Evolutionary conservation across 192 early-diverging fungal genomes (phyloP).

Genomic region (Pecoramyces ruminantium): DNA sequence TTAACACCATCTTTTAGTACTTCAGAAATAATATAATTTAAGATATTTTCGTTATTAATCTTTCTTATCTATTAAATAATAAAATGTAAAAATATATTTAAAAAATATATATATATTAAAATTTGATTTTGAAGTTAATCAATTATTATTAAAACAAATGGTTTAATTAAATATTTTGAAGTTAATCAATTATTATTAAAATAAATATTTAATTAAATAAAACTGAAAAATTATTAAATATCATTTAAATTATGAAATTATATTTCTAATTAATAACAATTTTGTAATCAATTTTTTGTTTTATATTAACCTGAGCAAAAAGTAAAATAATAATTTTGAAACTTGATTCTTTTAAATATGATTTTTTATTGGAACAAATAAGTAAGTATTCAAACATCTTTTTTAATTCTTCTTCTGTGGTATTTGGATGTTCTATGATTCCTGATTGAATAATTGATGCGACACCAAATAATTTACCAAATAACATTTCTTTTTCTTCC

Average conservation of each 20-base stretch:
- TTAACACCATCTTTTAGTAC: slow-evolving; percentile 13
- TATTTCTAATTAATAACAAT: too few relatives aligned
- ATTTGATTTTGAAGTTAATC: too few relatives aligned
- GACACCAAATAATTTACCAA: slow-evolving; percentile 81
- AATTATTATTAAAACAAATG: too few relatives aligned
- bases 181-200: too few relatives aligned
- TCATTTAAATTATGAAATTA: too few relatives aligned
- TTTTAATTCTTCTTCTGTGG: slow-evolving; percentile 51
- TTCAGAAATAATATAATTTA: neutral
- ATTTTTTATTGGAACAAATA: slow-evolving; percentile 50
- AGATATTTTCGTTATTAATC: slow-evolving; percentile 8
- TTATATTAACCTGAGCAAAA: slow-evolving; percentile 9
- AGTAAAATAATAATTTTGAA: slow-evolving; percentile 48
- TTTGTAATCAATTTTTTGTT: too few relatives aligned
- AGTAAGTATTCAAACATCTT: slow-evolving; percentile 50
- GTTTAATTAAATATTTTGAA: too few relatives aligned
- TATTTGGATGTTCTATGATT: slow-evolving; percentile 32
- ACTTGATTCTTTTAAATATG: slow-evolving; percentile 62
- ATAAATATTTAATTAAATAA: too few relatives aligned
- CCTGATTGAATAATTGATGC: slow-evolving; percentile 68
- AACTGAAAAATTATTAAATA: too few relatives aligned
- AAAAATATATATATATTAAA: too few relatives aligned
- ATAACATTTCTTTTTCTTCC: slow-evolving; percentile 77
- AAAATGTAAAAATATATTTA: too few relatives aligned
- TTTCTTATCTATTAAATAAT: neutral